Base-by-base conservation (phyloP, 441 rosid genomes). In the Omphalea diandra region DNA sequence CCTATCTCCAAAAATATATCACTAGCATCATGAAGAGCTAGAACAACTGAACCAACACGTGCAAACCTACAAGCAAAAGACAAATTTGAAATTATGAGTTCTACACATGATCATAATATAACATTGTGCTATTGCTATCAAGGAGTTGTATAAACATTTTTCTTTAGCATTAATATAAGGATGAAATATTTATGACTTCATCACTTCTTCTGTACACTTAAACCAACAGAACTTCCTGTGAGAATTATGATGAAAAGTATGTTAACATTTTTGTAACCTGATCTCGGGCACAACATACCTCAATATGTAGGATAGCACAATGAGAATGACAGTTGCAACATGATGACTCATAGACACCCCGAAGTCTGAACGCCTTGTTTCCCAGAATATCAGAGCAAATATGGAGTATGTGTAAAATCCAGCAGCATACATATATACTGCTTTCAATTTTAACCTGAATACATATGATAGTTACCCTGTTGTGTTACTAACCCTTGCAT, bases 351-450 rank as follows among this genome's bases (percentile, higher is more conserved):
- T 89, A 41, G 97, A 94, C 72, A 94, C 90, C 20, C 86, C 88
- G 70, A 94, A 94, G 78, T 94, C 98, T 3, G 93, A 84, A 57
- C 97, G 89, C 76, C 92, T 86, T 8, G 98, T 94, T 77, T 94
- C 97, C 98, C 96, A 94, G 74, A 91, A 94, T 26, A 91, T 47
- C 80, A 94, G 65, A 83, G 99, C 98, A 73, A 90, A 90, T 59
- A 90, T 90, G 24, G 98, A 94, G 80, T 94, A 94, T 20, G 93
- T 69, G 72, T 94, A 94, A 79, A 94, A 94, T 24, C 99, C 99
- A 80, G 93, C 94, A 81, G 57, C 88, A 79, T 83, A 92, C 97
- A 90, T 85, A 80, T 90, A 94, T 61, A 87, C 35, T 20, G 79
- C 87, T 80, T 86, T 91, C 84, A 93, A 76, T 78, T 94, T 90